Base-by-base conservation (phyloP, 1,284 basidiomycete genomes). In the Mrakiaceae sp. region DNA sequence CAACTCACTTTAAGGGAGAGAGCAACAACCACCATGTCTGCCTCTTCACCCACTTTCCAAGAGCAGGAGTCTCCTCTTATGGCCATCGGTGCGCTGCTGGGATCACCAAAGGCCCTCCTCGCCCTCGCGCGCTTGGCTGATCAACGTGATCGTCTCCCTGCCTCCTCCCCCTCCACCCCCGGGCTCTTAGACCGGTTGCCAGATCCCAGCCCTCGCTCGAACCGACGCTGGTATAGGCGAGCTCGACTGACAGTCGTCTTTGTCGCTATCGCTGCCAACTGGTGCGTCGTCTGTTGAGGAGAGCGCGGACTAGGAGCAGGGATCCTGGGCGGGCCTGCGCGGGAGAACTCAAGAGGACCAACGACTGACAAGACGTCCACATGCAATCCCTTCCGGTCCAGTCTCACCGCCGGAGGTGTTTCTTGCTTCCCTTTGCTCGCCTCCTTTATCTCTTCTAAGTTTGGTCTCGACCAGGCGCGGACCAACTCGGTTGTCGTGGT, bases 361-460 rank as follows among this genome's bases (percentile, higher is more conserved):
- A 27, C 27, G 27, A 27, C 44, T 58, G 27, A 14, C 5, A 3
- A 43, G 3, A 5, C 8, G 57, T 46, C 51, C 12, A 2, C 16
- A 2, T 39, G 27, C 3, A 43, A 43, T 48, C 43, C 12, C 43
- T 50, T 4, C 10, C 9, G 42, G 12, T 6, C 2, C 49, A 65
- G 64, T 46, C 39, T 65, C 16, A 65, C 64, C 9, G 64, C 64
- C 4, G 59, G 59, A 11, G 64, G 64, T 5, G 60, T 66, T 3
- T 42, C 43, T 7, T 42, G 50, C 42, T 62, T 66, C 51, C 39
- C 65, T 12, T 55, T 66, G 2, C 46, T 63, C 46, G 55, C 65
- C 40, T 60, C 64, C 12, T 62, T 44, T 8, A 60, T 66, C 46
- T n/a, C 54, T 12, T 14, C n/a, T 43, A 50, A 43, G 43, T 63